Percentiles rank a stretch among this genome's conserved stretches.
Conservation (phyloP, 306 rosid genomes). For the Castanea sativa region DNA sequence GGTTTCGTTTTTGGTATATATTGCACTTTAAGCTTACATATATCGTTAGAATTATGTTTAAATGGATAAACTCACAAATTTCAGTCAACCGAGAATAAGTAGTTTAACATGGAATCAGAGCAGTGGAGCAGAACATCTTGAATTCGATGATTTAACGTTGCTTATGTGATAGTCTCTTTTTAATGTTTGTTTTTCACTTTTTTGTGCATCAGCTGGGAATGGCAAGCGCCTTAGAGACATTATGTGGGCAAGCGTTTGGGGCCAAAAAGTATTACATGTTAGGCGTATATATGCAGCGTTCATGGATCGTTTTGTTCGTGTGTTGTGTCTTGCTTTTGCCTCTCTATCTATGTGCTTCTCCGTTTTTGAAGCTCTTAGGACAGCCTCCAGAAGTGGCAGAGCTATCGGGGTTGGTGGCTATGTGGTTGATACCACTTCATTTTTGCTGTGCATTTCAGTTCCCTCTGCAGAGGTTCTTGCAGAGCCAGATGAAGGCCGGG, state of each 20-base stretch:
- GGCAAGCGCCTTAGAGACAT: conserved; percentile 84
- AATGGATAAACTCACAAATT: no score
- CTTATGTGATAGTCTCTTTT: no score
- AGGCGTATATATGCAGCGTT: conserved; percentile 85
- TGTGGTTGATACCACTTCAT: conserved; percentile 60
- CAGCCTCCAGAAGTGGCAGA: conserved; percentile 58
- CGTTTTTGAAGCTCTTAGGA: conserved; percentile 55
- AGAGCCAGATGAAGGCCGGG: conserved; percentile 51
- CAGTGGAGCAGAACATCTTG: no score
- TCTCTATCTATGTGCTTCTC: conserved; percentile 48
- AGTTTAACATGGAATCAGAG: no score
- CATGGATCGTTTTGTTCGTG: conserved; percentile 64
- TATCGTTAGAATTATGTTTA: no score
- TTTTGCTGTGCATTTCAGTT: conserved; percentile 64
- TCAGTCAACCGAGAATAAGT: no score
- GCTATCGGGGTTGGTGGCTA: conserved; percentile 44
- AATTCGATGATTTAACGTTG: no score
- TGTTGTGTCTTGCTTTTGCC: conserved; percentile 64
- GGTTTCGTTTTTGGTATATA: not conserved
- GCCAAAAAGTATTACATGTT: conserved; percentile 73
- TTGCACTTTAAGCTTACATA: no score
- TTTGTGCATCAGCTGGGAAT: conserved; percentile 55
- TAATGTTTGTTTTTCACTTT: not conserved
- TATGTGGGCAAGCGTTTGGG: conserved; percentile 89
- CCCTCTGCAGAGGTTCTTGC: conserved; percentile 62